Evolutionary conservation across 345 rosid genomes (phyloP).

Genomic region (Jatropha curcas): DNA sequence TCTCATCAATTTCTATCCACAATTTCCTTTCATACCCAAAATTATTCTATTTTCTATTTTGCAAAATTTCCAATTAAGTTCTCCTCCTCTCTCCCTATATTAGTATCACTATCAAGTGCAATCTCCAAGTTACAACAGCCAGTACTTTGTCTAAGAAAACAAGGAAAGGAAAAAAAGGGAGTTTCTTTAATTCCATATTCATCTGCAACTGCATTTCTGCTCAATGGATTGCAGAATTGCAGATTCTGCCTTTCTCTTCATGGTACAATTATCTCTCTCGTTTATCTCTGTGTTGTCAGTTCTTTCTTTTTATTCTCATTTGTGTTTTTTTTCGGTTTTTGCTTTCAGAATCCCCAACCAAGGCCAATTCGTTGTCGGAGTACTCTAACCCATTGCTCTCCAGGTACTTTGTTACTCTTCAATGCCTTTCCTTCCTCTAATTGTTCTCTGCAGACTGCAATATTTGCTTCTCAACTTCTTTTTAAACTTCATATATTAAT

Average conservation of each 20-base stretch:
- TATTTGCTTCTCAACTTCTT: background rate
- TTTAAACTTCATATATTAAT: background rate
- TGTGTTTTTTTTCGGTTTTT: slow-evolving; percentile 23
- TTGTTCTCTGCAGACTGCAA: no score
- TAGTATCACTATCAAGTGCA: slow-evolving; percentile 25
- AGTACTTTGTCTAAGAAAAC: background rate
- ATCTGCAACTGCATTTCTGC: slow-evolving; percentile 26
- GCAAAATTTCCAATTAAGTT: no score
- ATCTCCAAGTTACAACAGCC: slow-evolving; percentile 14
- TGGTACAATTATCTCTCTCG: slow-evolving; percentile 35
- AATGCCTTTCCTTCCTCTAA: background rate
- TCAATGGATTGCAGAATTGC: slow-evolving; percentile 71
- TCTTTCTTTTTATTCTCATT: slow-evolving; percentile 10
- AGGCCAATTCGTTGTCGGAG: slow-evolving; percentile 46
- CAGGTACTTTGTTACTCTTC: slow-evolving; percentile 41
- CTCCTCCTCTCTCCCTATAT: slow-evolving; percentile 2
- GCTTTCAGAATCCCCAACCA: slow-evolving; percentile 60
- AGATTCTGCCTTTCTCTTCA: slow-evolving; percentile 56
- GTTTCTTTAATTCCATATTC: slow-evolving; percentile 12
- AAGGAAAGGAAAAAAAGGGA: background rate
- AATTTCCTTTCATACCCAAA: background rate
- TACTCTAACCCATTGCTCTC: slow-evolving; percentile 48
- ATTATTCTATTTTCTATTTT: no score
- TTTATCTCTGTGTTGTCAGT: slow-evolving; percentile 4
- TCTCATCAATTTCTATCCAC: background rate